Base-by-base conservation (phyloP, 108 stramenopile species). In the Cyclotella cryptica region DNA sequence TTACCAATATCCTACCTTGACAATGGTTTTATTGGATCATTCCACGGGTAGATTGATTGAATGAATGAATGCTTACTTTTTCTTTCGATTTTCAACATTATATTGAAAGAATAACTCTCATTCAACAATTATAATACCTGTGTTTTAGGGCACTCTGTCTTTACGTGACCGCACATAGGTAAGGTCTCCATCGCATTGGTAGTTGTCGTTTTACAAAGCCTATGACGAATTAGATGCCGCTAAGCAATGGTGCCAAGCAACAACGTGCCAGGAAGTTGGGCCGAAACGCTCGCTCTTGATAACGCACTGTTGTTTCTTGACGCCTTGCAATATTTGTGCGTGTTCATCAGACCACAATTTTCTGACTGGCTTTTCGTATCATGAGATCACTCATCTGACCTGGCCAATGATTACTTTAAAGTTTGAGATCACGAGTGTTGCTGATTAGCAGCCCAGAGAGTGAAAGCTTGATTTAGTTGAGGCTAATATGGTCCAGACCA, bases 281-380 rank as follows among this genome's bases (percentile, higher is more conserved):
- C 80, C 55, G 80, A 35, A 74, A 81, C 30, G 80, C 71, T 81
- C 72, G 30, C 66, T 44, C 63, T 74, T 66, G 62, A 69, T 74
- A 66, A 39, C 40, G 41, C 68, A 51, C 57, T 58, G 39, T 74
- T 65, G 62, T 70, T 62, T 7, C n/a, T 29, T 64, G 44, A 41
- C 53, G 54, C 29, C n/a, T 52, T 70, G 71, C 73, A 63, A 69
- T 45, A 72, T 22, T 76, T 83, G 81, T 75, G 81, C 81, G 75
- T 64, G 39, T 41, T 64, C 70, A 83, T 83, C 81, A 83, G 81
- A 83, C 81, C 75, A 83, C 81, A 83, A 83, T 83, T 83, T 83
- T 83, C 81, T 55, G 81, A 83, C 35, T 61, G 81, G 81, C 81
- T 65, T 66, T 66, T 60, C 28, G 42, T 59, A 14, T 42, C 49